These are phyloP conservation scores for Athelia psychrophila DNA, from an alignment of 1,284 basidiomycete genomes.

Conservation along the genomic window DNA sequence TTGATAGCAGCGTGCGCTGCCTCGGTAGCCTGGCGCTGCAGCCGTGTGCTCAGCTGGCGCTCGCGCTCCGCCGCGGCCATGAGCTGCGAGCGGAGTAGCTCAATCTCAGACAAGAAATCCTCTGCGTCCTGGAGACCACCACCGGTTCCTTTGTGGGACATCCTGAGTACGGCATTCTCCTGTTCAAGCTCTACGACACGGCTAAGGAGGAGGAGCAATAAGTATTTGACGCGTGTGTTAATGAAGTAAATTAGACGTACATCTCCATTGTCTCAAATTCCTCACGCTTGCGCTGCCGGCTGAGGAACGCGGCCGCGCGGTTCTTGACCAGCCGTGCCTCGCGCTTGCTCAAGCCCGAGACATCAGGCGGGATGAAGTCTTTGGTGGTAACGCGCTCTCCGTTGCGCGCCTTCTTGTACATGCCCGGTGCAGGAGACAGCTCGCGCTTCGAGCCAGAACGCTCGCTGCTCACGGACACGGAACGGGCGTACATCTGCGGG, in stretches of 20 bases:
- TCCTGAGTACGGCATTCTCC: conserved; percentile 68
- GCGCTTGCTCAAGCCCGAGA: conserved; percentile 83
- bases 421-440: conserved; percentile 37
- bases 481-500: conserved; percentile 26
- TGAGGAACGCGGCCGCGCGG: conserved; percentile 87
- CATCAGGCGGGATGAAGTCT: conserved; percentile 87
- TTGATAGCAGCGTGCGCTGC: conserved; percentile 41
- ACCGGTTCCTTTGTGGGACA: conserved; percentile 40
- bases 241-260: conserved; percentile 39
- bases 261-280: conserved; percentile 89
- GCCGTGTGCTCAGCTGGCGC: conserved; percentile 56
- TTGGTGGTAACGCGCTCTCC: conserved; percentile 71
- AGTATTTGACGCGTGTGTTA: conserved; percentile 2
- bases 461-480: conserved; percentile 23
- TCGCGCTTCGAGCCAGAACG: conserved; percentile 37
- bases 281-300: conserved; percentile 86
- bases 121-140: conserved; percentile 17
- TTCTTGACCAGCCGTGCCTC: conserved; percentile 92
- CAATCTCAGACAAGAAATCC: conserved; percentile 55
- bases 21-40: conserved; percentile 41
- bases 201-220: conserved; percentile 32
- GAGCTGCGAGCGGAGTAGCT: conserved; percentile 62
- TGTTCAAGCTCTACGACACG: conserved; percentile 75
- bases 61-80: conserved; percentile 65
- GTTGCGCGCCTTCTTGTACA: conserved; percentile 54